Conservation (phyloP, 352 stramenopile genomes). For the Globisporangium emineosum region DNA sequence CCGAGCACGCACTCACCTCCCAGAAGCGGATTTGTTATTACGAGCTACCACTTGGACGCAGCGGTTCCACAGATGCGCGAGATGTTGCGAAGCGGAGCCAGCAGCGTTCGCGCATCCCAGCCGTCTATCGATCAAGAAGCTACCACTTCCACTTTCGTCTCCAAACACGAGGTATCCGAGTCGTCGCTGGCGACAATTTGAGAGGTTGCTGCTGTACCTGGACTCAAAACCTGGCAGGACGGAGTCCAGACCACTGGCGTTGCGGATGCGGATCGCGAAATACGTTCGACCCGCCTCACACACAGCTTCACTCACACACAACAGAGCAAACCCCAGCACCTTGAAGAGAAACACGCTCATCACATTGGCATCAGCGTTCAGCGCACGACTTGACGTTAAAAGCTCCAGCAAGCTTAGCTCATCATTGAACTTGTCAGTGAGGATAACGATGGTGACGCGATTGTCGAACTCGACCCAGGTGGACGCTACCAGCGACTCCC, state of each 20-base stretch:
- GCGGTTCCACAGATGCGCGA: constrained; percentile 2
- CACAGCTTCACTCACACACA: neutral
- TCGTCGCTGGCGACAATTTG: constrained; percentile 10
- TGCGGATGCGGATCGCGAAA: neutral
- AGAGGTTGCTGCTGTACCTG: no score
- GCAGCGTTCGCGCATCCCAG: neutral
- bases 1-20: neutral
- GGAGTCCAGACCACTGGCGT: neutral
- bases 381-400: constrained; percentile 8
- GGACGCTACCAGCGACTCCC: neutral
- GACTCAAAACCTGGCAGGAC: no score
- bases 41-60: neutral
- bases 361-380: constrained; percentile 18
- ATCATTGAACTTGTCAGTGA: constrained; percentile 7
- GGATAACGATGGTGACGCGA: constrained; percentile 8
- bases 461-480: neutral
- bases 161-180: constrained; percentile 24
- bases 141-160: neutral
- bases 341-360: constrained; percentile 17
- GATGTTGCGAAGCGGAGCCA: neutral
- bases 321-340: constrained; percentile 7
- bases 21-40: neutral
- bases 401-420: constrained; percentile 12
- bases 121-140: constrained; percentile 21
- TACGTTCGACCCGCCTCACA: neutral